Evolutionary conservation across 805 yeast species (phyloP), one percentile per base, ranked within the genome.

Genomic region (Candida sakaeoensis): DNA sequence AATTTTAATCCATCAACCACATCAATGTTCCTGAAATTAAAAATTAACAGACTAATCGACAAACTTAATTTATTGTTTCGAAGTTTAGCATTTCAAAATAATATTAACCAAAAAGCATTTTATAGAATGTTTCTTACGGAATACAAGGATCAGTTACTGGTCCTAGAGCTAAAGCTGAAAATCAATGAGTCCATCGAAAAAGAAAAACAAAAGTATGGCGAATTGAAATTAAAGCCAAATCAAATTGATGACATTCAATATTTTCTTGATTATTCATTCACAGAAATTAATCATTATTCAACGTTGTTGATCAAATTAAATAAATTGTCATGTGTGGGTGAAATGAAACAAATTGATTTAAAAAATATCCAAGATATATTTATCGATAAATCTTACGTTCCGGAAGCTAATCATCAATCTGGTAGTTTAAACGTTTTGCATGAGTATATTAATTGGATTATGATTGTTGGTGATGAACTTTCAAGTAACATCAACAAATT

Each of bases 21-120:
- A 3, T 63, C 68, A 3, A 48, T 52, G 13, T 66, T 60, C 46
- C 69, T 68, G 45, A 79, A 79, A 47, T 52, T 68, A 31, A 65
- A 70, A 34, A 48, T 75, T 25, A 79, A 79, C 47, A 63, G 73
- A 24, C 57, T 76, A 25, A 54, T 79, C 15, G 67, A 70, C 26
- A 59, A 64, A 25, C 46, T 82, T 25, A 82, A 82, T 47, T 46
- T 71, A 6, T 60, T 80, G 25, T 52, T 84, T 10, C 57, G 68
- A 14, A 54, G 67, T n/a, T 45, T 80, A 3, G 43, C 60, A 5
- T 54, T 61, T 31, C 57, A 45, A 43, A 48, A 46, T 24, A 38
- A 38, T 4, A 41, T 40, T 8, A 29, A 36, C 25, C 3, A 16
- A n/a, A 1, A n/a, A 3, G 5, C n/a, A 15, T 31, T 42, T 19